Percentiles rank a stretch among this genome's conserved stretches.
Conservation (phyloP, 495 filamentous ascomycete species). For the Saxispiralis lemnorum region DNA sequence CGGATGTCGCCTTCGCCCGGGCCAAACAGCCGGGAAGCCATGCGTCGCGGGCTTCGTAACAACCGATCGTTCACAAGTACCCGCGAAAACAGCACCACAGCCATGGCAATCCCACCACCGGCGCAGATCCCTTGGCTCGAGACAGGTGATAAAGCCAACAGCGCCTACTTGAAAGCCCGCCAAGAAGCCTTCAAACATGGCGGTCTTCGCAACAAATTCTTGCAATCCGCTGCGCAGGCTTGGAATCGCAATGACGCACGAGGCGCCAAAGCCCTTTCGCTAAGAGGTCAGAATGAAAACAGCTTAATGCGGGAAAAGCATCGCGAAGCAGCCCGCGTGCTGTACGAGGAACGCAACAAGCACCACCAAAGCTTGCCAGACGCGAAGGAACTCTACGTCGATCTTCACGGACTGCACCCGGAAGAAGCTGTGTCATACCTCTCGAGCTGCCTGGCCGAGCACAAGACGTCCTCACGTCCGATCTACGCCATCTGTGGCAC, state of each 20-base stretch:
- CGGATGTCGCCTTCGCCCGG: conserved; percentile 29
- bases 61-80: conserved; percentile 22
- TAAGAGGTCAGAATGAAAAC: conserved; percentile 91
- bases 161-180: conserved; percentile 81
- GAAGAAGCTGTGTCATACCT: conserved; percentile 95
- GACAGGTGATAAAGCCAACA: conserved; percentile 79
- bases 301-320: conserved; percentile 94
- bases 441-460: conserved; percentile 67
- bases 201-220: conserved; percentile 85
- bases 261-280: conserved; percentile 82
- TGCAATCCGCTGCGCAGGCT: conserved; percentile 97
- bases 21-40: conserved; percentile 33
- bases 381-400: conserved; percentile 68
- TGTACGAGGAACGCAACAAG: conserved; percentile 92
- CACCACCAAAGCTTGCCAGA: conserved; percentile 28
- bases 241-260: conserved; percentile 98
- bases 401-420: conserved; percentile 88
- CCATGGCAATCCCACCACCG: conserved; percentile 65
- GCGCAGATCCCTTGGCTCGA: conserved; percentile 95
- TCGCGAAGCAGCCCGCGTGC: conserved; percentile 72
- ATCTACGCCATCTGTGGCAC: conserved; percentile 94
- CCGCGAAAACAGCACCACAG: conserved; percentile 63
- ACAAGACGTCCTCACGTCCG: conserved; percentile 38
- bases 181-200: conserved; percentile 94
- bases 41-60: conserved; percentile 11